Base-by-base conservation (phyloP, 2,329 filamentous ascomycete species). In the Botrytis galanthina region DNA sequence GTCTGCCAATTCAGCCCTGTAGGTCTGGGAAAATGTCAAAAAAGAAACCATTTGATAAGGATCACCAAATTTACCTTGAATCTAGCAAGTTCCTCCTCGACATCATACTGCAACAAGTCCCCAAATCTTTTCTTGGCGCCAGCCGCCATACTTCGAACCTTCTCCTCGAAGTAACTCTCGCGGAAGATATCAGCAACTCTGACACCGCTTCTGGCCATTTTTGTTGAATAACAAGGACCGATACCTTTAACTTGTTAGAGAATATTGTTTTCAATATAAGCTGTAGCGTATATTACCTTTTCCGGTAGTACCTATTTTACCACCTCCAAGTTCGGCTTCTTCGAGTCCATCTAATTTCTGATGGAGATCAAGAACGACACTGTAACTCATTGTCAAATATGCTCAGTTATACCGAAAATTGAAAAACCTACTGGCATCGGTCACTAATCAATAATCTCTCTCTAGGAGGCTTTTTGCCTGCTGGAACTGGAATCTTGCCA, bases 51-150 rank as follows among this genome's bases (percentile, higher is more conserved):
- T 57, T 37, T 22, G 46, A 26, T 51, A 74, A 83, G 83, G 16
- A 8, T 46, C 10, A 26, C 7, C 26, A 29, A 22, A 22, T 22
- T 63, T 72, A 72, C 70, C 80, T 88, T 85, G 82, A 91, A 93
- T 59, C 85, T 84, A 29, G 81, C 81, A 76, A 94, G 87, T 83
- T 94, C 92, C 48, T 90, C 89, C 77, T 94, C 91, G 10, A 91
- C 86, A 75, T 94, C 89, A 80, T 89, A 88, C 76, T 89, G 80
- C 72, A 92, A 82, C 39, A 92, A 82, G 76, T 91, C 88, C 12
- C 92, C 91, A 78, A 89, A 94, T 70, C 91, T 85, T 83, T 91
- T 90, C 84, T 89, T 86, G 83, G 87, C 92, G n/a, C 88, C 89
- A 9, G 82, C 77, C 14, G 87, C 90, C 66, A 94, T 83, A 37